Conservation (phyloP, 768 basidiomycete species). For the Cubamyces sp. region DNA sequence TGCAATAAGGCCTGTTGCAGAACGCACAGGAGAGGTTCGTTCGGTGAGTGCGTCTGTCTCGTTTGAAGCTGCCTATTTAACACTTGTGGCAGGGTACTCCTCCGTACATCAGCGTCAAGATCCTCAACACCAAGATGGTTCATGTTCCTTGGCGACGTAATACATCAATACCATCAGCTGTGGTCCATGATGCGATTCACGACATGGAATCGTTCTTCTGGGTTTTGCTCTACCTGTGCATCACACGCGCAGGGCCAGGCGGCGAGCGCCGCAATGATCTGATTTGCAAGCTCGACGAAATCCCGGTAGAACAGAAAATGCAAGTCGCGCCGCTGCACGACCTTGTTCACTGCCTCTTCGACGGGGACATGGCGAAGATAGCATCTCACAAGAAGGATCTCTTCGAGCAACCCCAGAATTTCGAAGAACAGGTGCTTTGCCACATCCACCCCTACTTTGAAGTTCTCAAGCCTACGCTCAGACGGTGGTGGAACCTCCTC, state of each 20-base stretch:
- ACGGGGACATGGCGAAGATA: neutral
- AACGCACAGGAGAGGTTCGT: neutral
- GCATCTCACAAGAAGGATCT: neutral
- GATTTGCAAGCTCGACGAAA: neutral
- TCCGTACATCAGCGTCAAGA: neutral
- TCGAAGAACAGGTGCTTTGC: neutral
- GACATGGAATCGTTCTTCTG: neutral
- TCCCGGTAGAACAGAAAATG: neutral
- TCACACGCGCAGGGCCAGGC: neutral
- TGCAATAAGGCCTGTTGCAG: neutral
- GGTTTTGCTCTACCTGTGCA: neutral
- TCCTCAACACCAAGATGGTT: neutral
- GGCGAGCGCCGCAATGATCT: neutral
- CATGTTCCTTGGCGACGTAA: neutral
- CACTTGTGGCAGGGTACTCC: neutral
- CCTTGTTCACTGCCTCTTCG: neutral
- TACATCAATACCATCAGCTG: neutral
- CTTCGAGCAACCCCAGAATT: neutral
- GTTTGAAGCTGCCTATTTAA: neutral
- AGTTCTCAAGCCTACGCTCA: neutral
- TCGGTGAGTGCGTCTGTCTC: neutral
- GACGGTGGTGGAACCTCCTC: neutral
- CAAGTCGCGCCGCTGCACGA: neutral
- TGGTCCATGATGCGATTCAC: neutral
- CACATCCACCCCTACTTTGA: constrained; percentile 1